phyloP scores from a whole-genome alignment of 2,329 filamentous ascomycete genomes.

The Fusarium siculi region DNA sequence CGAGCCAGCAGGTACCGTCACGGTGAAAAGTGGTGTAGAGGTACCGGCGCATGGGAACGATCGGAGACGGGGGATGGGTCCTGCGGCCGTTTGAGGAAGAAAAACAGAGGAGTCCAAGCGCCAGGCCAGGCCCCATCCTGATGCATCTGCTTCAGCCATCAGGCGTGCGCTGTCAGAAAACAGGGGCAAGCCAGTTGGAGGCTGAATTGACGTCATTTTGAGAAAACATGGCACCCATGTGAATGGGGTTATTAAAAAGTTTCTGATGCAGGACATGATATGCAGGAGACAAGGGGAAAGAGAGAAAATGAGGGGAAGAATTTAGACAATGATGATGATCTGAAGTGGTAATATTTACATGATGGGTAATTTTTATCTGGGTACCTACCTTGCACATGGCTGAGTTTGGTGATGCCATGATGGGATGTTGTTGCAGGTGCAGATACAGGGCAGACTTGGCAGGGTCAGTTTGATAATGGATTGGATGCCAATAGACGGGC shows the following conservation, averaged over 20 bases:
- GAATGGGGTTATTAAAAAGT: slow-evolving; percentile 9
- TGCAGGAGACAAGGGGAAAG: slow-evolving; percentile 10
- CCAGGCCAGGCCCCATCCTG: neutral
- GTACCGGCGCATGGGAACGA: neutral
- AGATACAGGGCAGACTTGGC: slow-evolving; percentile 13
- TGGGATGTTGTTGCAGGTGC: neutral
- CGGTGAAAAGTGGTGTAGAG: neutral
- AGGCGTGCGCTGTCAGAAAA: slow-evolving; percentile 30
- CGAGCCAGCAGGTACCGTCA: slow-evolving; percentile 9
- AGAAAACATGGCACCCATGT: slow-evolving; percentile 5
- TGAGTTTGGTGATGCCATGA: slow-evolving; percentile 13
- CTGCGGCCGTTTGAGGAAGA: slow-evolving; percentile 17
- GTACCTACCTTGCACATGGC: neutral
- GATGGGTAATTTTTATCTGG: neutral
- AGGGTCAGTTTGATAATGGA: slow-evolving; percentile 6
- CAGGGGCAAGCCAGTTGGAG: slow-evolving; percentile 24
- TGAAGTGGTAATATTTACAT: neutral
- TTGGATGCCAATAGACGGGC: neutral
- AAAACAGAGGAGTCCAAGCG: neutral
- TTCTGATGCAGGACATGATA: neutral
- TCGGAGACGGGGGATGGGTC: slow-evolving; percentile 13
- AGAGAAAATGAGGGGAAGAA: neutral
- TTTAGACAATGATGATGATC: slow-evolving; percentile 1
- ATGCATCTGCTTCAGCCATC: neutral
- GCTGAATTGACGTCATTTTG: slow-evolving; percentile 33